Base-by-base conservation (phyloP, 306 rosid genomes). In the Dryas drummondii region DNA sequence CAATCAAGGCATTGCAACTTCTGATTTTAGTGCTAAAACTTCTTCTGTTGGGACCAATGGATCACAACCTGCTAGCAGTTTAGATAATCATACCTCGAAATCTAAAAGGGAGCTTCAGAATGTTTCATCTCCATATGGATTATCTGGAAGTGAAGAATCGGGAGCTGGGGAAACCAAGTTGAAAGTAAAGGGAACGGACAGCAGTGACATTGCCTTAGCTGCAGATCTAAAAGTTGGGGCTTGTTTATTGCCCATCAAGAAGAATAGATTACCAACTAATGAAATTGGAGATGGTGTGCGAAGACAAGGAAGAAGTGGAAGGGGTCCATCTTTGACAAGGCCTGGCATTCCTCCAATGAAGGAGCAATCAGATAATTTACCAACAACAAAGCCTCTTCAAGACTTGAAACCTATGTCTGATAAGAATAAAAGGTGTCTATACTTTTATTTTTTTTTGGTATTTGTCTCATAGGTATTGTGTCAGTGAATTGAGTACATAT, bases 71-170 rank as follows among this genome's bases (percentile, higher is more conserved):
- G 81, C 79, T 44, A 78, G 87, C 84, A 83, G 85, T 78, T 55
- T 82, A 64, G 91, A 84, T 68, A 86, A 86, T 76, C 72, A 72
- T 73, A 82, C 78, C 75, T 73, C 65, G 46, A 89, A 87, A 66
- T 75, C 74, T 73, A 89, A 82, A 85, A 80, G 80, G 74, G 75
- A 86, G 49, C 60, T 61, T 50, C 92, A 88, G 71, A 90, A 85
- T 77, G 78, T 85, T 76, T 79, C 92, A 75, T 85, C 97, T 75
- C 87, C 91, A n/a, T 86, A 84, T 78, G 93, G 88, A 51, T 80
- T 93, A 60, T 84, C 94, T 75, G 94, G 86, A 78, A 87, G 89
- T 83, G 97, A 91, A 84, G 96, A 91, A 72, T 88, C 93, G 42
- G 97, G 90, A 73, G 91, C 83, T 65, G 89, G 96, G 19, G 93